phyloP scores from a whole-genome alignment of 2,329 filamentous ascomycete species.

The Ramichloridium luteum region DNA sequence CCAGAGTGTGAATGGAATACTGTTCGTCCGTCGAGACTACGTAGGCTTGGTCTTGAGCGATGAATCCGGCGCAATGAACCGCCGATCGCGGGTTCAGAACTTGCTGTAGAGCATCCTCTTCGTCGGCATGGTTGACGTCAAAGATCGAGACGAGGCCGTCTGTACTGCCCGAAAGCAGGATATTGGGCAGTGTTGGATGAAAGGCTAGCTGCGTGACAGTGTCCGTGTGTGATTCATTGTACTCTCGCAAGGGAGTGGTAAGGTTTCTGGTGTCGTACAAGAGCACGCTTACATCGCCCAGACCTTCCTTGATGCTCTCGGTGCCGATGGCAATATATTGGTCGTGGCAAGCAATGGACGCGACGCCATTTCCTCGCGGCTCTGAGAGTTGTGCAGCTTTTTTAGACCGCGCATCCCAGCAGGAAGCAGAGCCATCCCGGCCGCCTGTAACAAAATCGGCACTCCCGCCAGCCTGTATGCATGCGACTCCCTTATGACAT shows the following conservation, averaged over 20 bases:
- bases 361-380: constrained; percentile 43
- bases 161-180: constrained; percentile 65
- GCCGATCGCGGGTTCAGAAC: constrained; percentile 68
- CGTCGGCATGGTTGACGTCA: constrained; percentile 56
- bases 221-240: constrained; percentile 41
- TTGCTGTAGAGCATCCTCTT: constrained; percentile 66
- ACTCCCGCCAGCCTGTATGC: constrained; percentile 37
- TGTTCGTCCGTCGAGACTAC: constrained; percentile 69
- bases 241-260: constrained; percentile 26
- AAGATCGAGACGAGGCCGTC: constrained; percentile 70
- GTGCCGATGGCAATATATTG: constrained; percentile 60
- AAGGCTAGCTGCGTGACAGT: constrained; percentile 45
- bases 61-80: constrained; percentile 62
- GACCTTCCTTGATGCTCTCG: constrained; percentile 37
- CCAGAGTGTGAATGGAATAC: constrained; percentile 59
- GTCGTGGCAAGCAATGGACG: constrained; percentile 52
- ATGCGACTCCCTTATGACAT: constrained; percentile 51
- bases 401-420: constrained; percentile 16
- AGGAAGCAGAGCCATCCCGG: constrained; percentile 51
- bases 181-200: constrained; percentile 38
- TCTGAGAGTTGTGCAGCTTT: constrained; percentile 13
- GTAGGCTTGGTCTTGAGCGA: constrained; percentile 53
- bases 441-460: constrained; percentile 54
- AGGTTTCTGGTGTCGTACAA: constrained; percentile 32
- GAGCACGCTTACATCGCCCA: constrained; percentile 27